Conservation (phyloP, 805 yeast genomes). For the Teunomyces stri region DNA sequence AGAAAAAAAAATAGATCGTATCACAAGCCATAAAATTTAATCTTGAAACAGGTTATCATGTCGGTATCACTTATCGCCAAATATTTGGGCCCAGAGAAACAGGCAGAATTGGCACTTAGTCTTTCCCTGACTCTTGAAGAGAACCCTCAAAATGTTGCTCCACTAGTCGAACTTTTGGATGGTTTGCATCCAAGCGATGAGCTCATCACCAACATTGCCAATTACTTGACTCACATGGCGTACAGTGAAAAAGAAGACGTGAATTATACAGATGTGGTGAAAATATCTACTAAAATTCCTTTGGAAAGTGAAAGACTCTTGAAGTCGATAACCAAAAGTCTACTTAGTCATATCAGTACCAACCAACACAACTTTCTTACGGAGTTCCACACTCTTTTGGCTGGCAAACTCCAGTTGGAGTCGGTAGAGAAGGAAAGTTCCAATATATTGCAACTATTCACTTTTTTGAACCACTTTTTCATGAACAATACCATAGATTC, state of each 20-base stretch:
- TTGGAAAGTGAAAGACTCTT: constrained; percentile 13
- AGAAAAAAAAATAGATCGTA: not conserved
- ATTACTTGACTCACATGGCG: constrained; percentile 2
- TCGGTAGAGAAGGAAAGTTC: not conserved
- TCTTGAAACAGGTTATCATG: not conserved
- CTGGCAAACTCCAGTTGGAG: not conserved
- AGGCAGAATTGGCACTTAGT: constrained; percentile 18
- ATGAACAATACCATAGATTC: constrained; percentile 12
- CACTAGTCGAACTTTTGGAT: constrained; percentile 27
- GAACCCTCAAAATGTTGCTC: constrained; percentile 14
- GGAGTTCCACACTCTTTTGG: constrained; percentile 10
- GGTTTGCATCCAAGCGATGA: constrained; percentile 8
- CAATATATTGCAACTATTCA: constrained; percentile 19
- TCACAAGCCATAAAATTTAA: not conserved
- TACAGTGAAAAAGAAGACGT: constrained; percentile 1
- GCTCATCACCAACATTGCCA: constrained; percentile 7
- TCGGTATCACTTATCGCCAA: constrained; percentile 21
- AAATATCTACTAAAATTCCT: constrained; percentile 15
- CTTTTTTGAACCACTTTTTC: constrained; percentile 37
- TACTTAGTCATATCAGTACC: constrained; percentile 5
- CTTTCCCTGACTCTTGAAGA: constrained; percentile 16
- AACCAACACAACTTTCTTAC: constrained; percentile 17
- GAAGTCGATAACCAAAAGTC: constrained; percentile 4
- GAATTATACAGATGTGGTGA: constrained; percentile 11
- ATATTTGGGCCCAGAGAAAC: constrained; percentile 20